These are phyloP conservation scores for Taiozyma sp. DNA, from an alignment of 1,139 yeast genomes.

Conservation along the genomic window DNA sequence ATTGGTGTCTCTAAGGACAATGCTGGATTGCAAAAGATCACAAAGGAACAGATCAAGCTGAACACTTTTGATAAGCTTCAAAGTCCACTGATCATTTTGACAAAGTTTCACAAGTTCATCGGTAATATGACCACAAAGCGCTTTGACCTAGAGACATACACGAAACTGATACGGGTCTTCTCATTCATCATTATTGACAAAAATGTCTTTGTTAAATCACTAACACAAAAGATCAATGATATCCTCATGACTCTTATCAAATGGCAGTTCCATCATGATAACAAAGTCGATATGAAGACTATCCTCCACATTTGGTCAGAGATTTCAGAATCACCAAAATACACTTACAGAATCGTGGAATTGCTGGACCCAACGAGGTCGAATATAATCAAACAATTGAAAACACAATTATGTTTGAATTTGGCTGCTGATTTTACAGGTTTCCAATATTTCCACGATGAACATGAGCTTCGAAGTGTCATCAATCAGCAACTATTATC, in stretches of 20 bases:
- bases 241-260: background rate
- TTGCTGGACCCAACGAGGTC: slow-evolving; percentile 2
- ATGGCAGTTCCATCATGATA: background rate
- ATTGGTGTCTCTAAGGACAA: slow-evolving; percentile 9
- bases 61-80: slow-evolving; percentile 10
- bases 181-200: slow-evolving; percentile 17
- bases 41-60: slow-evolving; percentile 3
- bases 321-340: background rate
- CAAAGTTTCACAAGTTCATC: slow-evolving; percentile 8
- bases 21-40: slow-evolving; percentile 1
- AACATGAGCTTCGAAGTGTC: background rate
- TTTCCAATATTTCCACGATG: background rate
- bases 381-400: slow-evolving; percentile 1
- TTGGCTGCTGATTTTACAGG: background rate
- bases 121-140: slow-evolving; percentile 2
- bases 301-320: slow-evolving; percentile 4
- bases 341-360: slow-evolving; percentile 7
- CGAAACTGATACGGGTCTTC: slow-evolving; percentile 4
- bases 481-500: background rate
- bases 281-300: background rate
- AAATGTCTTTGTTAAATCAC: slow-evolving; percentile 5
- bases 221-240: background rate
- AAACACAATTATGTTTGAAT: background rate
- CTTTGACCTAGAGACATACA: slow-evolving; percentile 1
- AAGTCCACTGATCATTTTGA: background rate